Base-by-base conservation (phyloP, 2,329 filamentous ascomycete species). In the Scedosporium aurantiacum region DNA sequence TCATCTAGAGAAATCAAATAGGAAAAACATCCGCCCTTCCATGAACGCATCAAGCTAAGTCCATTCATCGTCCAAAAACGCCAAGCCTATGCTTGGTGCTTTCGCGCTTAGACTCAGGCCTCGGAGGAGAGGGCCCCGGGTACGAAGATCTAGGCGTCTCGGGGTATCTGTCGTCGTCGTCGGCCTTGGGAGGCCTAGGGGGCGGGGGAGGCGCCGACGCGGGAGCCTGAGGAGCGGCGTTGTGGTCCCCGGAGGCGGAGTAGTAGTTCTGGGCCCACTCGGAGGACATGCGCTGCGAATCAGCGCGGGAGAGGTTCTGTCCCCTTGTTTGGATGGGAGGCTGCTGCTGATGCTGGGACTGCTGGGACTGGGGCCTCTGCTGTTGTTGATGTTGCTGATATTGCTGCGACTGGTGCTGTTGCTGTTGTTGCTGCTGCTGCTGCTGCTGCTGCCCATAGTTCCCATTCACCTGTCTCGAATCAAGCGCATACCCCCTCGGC, bases 331-430 rank as follows among this genome's bases (percentile, higher is more conserved):
- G 32, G 56, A 18, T 28, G 14, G 55, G 23, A 32, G 28, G 18
- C 56, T 58, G 56, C 56, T 58, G 56, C 18, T 43, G 41, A 12
- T 50, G 70, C 73, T 43, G 40, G n/a, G 43, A 52, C 28, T 61
- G 54, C 58, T 50, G 41, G 3, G 25, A 21, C 2, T 5, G 25
- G 10, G 52, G 58, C n/a, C n/a, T 14, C 16, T 37, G 37, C 21
- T 45, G 32, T 58, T 58, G 58, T 18, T 32, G n/a, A 1, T n/a
- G 23, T 40, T 60, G 58, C 56, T 41, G 28, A 16, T 37, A 32
- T 21, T 45, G 32, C 25, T 58, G 57, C 40, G 21, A 1, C 32
- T 43, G 21, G 14, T 23, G 32, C 8, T 40, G 37, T 52, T 32
- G 60, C 5, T 32, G 60, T 21, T 18, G 16, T 18, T 54, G 21